Evolutionary conservation across 2,329 filamentous ascomycete species (phyloP), one percentile per base, ranked within the genome.

Genomic region (Ophiocordyceps camponoti-leonardi): DNA sequence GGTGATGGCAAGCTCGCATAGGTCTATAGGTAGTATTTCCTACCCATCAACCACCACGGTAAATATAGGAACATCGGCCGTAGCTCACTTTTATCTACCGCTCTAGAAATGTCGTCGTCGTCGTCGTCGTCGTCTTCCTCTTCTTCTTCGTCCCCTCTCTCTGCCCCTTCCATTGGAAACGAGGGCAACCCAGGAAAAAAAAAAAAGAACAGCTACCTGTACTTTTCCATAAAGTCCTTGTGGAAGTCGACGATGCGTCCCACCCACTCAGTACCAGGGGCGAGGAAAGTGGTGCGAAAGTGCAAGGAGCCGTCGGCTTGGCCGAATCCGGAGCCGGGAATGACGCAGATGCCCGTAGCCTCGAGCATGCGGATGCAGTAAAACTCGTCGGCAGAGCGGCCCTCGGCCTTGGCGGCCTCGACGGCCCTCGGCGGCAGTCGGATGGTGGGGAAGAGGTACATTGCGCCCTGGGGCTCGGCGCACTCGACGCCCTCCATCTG

Each of bases 401-500:
- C 79, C 61, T 87, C 84, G 49, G 80, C 67, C 57, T 71, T 63
- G 33, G 92, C 92, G 16, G 84, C 85, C 52, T 81, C 80, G 50
- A 81, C 65, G 39, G 87, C 92, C 66, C 85, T 86, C 22, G 66
- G 54, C 2, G 92, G 77, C 22, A 98, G 71, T 31, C 71, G 78
- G 66, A 98, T 94, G 54, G 86, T 92, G 22, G 92, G 92, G 77
- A 96, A 98, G 57, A 98, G 83, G 69, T 98, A 98, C 92, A 98
- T 98, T 61, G 84, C 82, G 49, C 92, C 92, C 74, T 94, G 84
- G 46, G 92, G 92, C 54, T 79, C 73, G 56, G 83, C 83, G 66
- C 88, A 94, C 61, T 88, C 77, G 48, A 98, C 90, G 48, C 92
- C 92, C 65, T 96, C 90, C 92, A 98, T 96, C 60, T 86, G 68